Percentiles rank a stretch among this genome's conserved stretches.
Evolutionary conservation across 805 yeast species (phyloP).

Genomic region (Metschnikowia amazonensis): DNA sequence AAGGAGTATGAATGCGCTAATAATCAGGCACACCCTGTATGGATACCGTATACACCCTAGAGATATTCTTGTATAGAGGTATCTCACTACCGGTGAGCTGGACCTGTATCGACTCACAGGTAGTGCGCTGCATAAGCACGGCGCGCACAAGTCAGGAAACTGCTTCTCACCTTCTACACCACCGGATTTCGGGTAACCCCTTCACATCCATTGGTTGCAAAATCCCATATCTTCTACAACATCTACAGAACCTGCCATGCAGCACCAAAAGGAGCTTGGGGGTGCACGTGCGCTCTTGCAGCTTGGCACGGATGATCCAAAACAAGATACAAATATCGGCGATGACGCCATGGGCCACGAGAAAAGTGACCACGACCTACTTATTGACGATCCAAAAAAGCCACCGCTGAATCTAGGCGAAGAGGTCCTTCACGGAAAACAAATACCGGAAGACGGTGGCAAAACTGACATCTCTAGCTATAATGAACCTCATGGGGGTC

Average conservation of each 20-base stretch:
- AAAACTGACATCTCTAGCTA: neutral
- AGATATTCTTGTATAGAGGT: too few relatives aligned
- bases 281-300: slow-evolving; percentile 45
- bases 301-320: slow-evolving; percentile 30
- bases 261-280: slow-evolving; percentile 39
- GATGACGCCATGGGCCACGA: neutral
- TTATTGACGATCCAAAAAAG: neutral
- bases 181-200: slow-evolving; percentile 20
- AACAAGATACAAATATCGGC: neutral
- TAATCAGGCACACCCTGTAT: too few relatives aligned
- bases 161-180: neutral
- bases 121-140: neutral
- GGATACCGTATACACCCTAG: too few relatives aligned
- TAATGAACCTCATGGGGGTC: neutral
- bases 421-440: neutral
- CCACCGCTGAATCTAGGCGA: neutral
- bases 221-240: slow-evolving; percentile 1
- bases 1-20: neutral
- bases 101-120: neutral
- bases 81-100: too few relatives aligned
- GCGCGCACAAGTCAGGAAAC: slow-evolving; percentile 5
- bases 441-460: neutral
- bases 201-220: slow-evolving; percentile 17
- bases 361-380: neutral
- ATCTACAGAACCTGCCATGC: slow-evolving; percentile 19